A percentile compares a stretch with the other conserved stretches of the same genome.
These are phyloP conservation scores for Penicillium pulvis DNA, from an alignment of 495 filamentous ascomycete genomes.

Conservation along the genomic window DNA sequence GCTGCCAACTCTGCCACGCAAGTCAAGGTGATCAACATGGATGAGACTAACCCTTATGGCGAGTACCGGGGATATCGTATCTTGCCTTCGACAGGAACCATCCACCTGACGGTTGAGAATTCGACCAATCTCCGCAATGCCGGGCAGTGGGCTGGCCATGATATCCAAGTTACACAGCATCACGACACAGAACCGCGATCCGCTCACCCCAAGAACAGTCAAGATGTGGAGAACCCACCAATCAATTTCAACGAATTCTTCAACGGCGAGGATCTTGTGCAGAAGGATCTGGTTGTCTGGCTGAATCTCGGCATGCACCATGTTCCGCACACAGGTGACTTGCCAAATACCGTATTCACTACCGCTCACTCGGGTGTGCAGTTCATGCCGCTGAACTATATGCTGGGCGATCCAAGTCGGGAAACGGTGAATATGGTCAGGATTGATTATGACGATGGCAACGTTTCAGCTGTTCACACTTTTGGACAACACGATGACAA, in stretches of 20 bases:
- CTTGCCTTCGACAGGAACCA: neutral
- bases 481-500: neutral
- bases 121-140: neutral
- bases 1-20: constrained; percentile 1
- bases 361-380: constrained; percentile 47
- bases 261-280: neutral
- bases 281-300: constrained; percentile 42
- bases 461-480: neutral
- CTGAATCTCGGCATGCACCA: constrained; percentile 57
- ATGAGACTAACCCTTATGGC: neutral
- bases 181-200: neutral
- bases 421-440: constrained; percentile 1
- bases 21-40: neutral
- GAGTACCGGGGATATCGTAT: constrained; percentile 4
- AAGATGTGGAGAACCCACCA: neutral
- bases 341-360: constrained; percentile 56
- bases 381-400: constrained; percentile 24
- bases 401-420: neutral
- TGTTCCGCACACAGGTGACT: constrained; percentile 56
- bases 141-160: neutral
- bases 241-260: neutral
- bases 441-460: constrained; percentile 1
- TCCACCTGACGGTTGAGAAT: neutral
- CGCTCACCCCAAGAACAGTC: neutral
- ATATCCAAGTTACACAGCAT: neutral